Percentiles rank a stretch among this genome's conserved stretches.
Evolutionary conservation across 768 basidiomycete species (phyloP).

Genomic region (Podaxis pistillaris): DNA sequence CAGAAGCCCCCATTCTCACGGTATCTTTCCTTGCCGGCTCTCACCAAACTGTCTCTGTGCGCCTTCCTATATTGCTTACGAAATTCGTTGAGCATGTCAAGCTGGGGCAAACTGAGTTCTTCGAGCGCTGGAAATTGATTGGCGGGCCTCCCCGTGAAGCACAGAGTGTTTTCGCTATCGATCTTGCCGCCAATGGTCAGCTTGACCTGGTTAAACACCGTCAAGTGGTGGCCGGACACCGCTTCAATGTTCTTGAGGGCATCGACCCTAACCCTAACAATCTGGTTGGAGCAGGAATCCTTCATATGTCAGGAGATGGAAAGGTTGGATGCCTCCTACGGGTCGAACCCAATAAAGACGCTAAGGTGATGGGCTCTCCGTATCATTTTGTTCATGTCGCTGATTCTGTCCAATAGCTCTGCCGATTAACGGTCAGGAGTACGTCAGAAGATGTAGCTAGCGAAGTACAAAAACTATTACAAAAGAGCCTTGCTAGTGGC

Average conservation of each 20-base stretch:
- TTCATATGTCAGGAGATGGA: constrained; percentile 88
- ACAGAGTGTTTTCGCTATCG: constrained; percentile 83
- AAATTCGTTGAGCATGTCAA: constrained; percentile 96
- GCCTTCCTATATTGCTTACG: constrained; percentile 82
- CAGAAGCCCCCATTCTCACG: constrained; percentile 70
- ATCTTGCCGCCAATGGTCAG: constrained; percentile 61
- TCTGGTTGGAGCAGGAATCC: constrained; percentile 90
- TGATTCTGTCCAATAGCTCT: constrained; percentile 54
- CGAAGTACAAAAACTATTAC: constrained; percentile 61
- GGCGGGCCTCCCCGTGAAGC: constrained; percentile 94
- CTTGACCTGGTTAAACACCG: constrained; percentile 73
- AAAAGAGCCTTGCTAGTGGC: constrained; percentile 38
- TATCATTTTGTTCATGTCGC: constrained; percentile 5
- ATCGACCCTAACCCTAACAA: constrained; percentile 96
- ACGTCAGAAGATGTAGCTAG: constrained; percentile 88
- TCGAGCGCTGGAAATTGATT: constrained; percentile 97
- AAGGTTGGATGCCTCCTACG: constrained; percentile 95
- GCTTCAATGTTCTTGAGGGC: constrained; percentile 73
- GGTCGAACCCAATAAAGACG: constrained; percentile 93
- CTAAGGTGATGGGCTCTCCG: constrained; percentile 60
- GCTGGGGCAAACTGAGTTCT: constrained; percentile 83
- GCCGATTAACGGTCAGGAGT: constrained; percentile 90
- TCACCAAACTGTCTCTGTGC: constrained; percentile 80
- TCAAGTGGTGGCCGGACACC: constrained; percentile 76
- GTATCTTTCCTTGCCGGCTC: constrained; percentile 93